Base-by-base conservation (phyloP, 2,329 filamentous ascomycete genomes). In the Microsporum ferrugineum region DNA sequence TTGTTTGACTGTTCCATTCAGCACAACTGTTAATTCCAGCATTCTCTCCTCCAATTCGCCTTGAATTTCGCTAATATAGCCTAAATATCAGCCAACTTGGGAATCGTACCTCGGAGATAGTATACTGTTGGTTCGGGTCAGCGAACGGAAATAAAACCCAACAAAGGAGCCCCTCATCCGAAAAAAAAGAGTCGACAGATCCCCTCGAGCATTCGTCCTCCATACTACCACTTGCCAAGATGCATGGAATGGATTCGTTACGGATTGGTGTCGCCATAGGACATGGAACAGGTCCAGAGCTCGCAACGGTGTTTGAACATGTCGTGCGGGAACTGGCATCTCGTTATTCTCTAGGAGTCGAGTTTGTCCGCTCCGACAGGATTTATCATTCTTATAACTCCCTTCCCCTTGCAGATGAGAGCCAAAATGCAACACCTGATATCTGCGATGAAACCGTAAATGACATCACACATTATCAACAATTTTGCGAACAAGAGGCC, bases 381-480 rank as follows among this genome's bases (percentile, higher is more conserved):
- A 57, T 41, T 14, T 57, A 57, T 29, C 55, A 57, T 14, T 57
- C 55, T 12, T 57, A 57, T 31, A 57, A 57, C 34, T 57, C 55
- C 33, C n/a, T 57, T 5, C 55, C 55, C 12, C 38, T 57, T 27
- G 14, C 31, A 2, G 17, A 57, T 17, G 33, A 41, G 8, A 17
- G 14, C 34, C 23, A 57, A 38, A 57, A 57, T 57, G 33, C 55
- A 17, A 57, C 17, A 2, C 55, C 23, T 27, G 34, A 38, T 7
- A 57, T 29, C 31, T 57, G 55, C 55, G 55, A 57, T 33, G 55
- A 57, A 39, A 57, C 55, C 17, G 34, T 57, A 29, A 39, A 57
- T n/a, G 55, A 57, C n/a, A 41, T 41, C 14, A 57, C 31, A 2
- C 55, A 57, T 14, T 57, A 57, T 29, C 34, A 38, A 17, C 34